Evolutionary conservation across 306 rosid genomes (phyloP).

Genomic region (Dalbergia oliveri): DNA sequence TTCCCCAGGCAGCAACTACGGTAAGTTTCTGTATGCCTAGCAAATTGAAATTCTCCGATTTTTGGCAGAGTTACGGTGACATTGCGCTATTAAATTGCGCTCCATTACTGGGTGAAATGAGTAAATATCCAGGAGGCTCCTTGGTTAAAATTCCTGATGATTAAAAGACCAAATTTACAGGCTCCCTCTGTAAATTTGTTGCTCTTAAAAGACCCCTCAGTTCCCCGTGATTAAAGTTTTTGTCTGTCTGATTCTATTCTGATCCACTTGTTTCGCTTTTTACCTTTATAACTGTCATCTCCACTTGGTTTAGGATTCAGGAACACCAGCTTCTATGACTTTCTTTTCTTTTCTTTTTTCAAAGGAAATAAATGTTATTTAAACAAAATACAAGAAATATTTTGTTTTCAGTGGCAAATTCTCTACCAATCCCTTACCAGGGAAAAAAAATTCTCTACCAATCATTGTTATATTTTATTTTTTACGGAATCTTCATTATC

Average conservation of each 20-base stretch:
- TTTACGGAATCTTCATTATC: not conserved
- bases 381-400: too few species aligned
- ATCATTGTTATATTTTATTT: not conserved
- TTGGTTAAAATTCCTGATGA: slow-evolving; percentile 39
- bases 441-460: not conserved
- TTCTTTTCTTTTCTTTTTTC: too few species aligned
- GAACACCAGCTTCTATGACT: slow-evolving; percentile 17
- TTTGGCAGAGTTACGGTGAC: not conserved
- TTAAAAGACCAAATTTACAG: slow-evolving; percentile 46
- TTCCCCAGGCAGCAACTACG: not conserved
- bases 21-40: too few species aligned
- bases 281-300: slow-evolving; percentile 43
- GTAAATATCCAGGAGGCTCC: slow-evolving; percentile 43
- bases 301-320: slow-evolving; percentile 36
- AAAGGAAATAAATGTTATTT: too few species aligned
- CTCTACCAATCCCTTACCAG: not conserved
- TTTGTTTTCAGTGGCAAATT: not conserved
- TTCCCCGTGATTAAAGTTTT: slow-evolving; percentile 45
- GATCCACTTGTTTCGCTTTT: slow-evolving; percentile 15
- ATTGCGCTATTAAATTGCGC: slow-evolving; percentile 35
- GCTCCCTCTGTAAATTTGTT: slow-evolving; percentile 45
- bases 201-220: slow-evolving; percentile 14
- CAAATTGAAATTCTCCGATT: too few species aligned
- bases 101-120: not conserved
- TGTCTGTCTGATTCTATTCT: slow-evolving; percentile 17